phyloP scores from a whole-genome alignment of 1,284 basidiomycete genomes.

The Pyrrhoderma lamaoense region DNA sequence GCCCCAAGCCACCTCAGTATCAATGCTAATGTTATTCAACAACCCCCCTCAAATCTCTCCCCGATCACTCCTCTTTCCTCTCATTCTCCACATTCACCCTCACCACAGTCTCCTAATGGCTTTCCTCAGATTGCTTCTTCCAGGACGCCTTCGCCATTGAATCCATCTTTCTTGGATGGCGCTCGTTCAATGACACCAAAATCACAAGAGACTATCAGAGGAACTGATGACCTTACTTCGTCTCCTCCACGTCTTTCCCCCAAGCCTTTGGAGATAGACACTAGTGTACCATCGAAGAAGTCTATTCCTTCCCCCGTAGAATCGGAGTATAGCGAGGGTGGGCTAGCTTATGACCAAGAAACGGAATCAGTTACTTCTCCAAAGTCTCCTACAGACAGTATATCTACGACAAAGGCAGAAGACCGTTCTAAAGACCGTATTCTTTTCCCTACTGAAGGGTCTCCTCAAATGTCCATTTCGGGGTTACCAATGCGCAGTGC shows the following conservation, averaged over 20 bases:
- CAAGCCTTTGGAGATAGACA: conserved; percentile 12
- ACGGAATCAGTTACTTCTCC: conserved; percentile 17
- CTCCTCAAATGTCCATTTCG: conserved; percentile 21
- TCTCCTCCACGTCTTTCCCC: conserved; percentile 6
- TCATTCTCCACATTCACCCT: conserved; percentile 30
- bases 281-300: conserved; percentile 6
- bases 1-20: conserved; percentile 50
- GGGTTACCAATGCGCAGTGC: conserved; percentile 24
- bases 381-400: conserved; percentile 15
- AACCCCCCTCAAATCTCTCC: conserved; percentile 30
- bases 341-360: conserved; percentile 25
- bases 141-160: conserved; percentile 26
- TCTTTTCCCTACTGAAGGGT: conserved; percentile 11
- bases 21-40: conserved; percentile 27
- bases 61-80: conserved; percentile 29
- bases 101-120: conserved; percentile 23
- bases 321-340: conserved; percentile 22
- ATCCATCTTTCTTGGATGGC: conserved; percentile 16
- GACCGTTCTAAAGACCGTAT: conserved; percentile 21
- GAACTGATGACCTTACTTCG: conserved; percentile 1
- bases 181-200: conserved; percentile 12
- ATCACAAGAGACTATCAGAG: conserved; percentile 10
- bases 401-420: conserved; percentile 5
- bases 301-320: conserved; percentile 23
- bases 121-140: conserved; percentile 21